Conservation (phyloP, 192 early-diverging fungal genomes). For the Backusella westeae region DNA sequence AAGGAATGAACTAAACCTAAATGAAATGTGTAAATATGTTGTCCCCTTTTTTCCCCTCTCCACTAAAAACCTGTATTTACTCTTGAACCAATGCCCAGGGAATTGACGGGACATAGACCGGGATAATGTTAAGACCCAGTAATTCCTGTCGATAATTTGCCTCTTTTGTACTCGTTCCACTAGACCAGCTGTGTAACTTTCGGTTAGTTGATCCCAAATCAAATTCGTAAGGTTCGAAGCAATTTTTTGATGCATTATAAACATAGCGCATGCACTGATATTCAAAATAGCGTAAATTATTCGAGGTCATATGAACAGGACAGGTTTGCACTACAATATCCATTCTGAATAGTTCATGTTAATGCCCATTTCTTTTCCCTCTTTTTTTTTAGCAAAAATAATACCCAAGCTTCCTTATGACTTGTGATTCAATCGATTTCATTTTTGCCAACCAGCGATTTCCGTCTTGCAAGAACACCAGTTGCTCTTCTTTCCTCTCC, state of each 20-base stretch:
- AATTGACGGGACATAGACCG: slow-evolving; percentile 51
- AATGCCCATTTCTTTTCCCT: not conserved
- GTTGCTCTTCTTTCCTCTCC: slow-evolving; percentile 46
- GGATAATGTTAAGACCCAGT: slow-evolving; percentile 67
- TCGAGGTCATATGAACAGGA: slow-evolving; percentile 36
- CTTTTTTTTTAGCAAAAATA: not conserved
- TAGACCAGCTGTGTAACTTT: slow-evolving; percentile 35
- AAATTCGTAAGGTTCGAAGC: slow-evolving; percentile 58
- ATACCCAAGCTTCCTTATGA: slow-evolving; percentile 34
- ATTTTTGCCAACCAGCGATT: slow-evolving; percentile 39
- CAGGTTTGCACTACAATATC: slow-evolving; percentile 43
- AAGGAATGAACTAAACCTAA: slow-evolving; percentile 46
- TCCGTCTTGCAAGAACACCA: slow-evolving; percentile 49
- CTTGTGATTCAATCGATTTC: slow-evolving; percentile 24
- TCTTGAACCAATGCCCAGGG: slow-evolving; percentile 52
- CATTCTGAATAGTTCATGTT: not conserved
- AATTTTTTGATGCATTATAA: slow-evolving; percentile 39
- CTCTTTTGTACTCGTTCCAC: slow-evolving; percentile 51
- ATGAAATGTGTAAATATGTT: slow-evolving; percentile 27
- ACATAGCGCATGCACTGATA: slow-evolving; percentile 79
- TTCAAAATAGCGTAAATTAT: slow-evolving; percentile 61
- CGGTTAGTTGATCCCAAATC: slow-evolving; percentile 56
- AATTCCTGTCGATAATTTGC: slow-evolving; percentile 50
- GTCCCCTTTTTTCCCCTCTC: not conserved
- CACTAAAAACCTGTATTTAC: slow-evolving; percentile 14